Base-by-base conservation (phyloP, 2,329 filamentous ascomycete species). In the Pseudocercospora eumusae region DNA sequence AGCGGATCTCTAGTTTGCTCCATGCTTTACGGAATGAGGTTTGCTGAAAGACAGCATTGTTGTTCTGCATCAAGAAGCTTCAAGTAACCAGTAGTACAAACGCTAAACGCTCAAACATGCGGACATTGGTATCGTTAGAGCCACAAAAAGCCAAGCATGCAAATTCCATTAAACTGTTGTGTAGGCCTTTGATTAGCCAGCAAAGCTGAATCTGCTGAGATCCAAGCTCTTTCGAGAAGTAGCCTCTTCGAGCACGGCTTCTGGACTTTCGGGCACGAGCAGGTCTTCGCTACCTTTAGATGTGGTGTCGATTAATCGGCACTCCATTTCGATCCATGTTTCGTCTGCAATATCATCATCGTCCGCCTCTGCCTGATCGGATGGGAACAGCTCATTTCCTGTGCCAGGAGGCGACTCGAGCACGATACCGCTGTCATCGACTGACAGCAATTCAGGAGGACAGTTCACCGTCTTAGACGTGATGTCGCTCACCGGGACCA, bases 231-330 rank as follows among this genome's bases (percentile, higher is more conserved):
- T 44, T 76, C 20, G 47, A 50, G 13, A 21, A n/a, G 21, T 28
- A 4, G 20, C 75, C 4, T 58, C 72, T 1, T 76, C 73, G 6
- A 40, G 36, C 25, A 72, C 76, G 15, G 69, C 75, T 36, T 77
- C 76, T 18, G 73, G 73, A 66, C 80, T 82, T 47, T 80, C 76
- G 0, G 78, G 79, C 0, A 81, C 73, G 13, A 82, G 67, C 18
- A 81, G 61, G 55, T 82, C 80, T 64, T 82, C 80, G 62, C 80
- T 82, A 11, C 80, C 80, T 62, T 76, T 76, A 7, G 75, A 53
- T 1, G 69, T 66, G 13, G 68, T 68, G 27, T 66, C 61, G 15
- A 61, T 56, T 27, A 70, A 65, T 18, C 59, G 62, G 65, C 65
- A 36, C 60, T 71, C 50, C 66, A 73, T 42, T 63, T 70, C 67